Base-by-base conservation (phyloP, 1,284 basidiomycete species). In the Austroboletus novae-zelandiae region DNA sequence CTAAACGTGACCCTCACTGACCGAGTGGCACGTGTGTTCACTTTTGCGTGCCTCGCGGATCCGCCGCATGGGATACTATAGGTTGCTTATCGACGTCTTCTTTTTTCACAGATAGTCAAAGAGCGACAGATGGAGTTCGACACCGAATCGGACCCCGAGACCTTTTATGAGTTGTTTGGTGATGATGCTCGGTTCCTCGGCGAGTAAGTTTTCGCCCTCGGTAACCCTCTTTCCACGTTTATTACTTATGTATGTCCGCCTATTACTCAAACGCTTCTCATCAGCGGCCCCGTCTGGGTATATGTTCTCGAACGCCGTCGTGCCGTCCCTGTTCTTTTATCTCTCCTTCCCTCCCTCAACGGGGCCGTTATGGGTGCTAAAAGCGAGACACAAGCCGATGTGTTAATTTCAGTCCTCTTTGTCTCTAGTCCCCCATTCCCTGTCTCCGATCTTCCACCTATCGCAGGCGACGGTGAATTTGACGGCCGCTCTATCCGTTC, bases 61-160 rank as follows among this genome's bases (percentile, higher is more conserved):
- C 57, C 41, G 20, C 45, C 43, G 31, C 34, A 11, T n/a, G 42
- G 18, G 15, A 25, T 25, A n/a, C n/a, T n/a, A 14, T 40, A 36
- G 39, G 40, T 43, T 43, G 34, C 50, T 62, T 17, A 60, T 50
- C 18, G 17, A 47, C 8, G 4, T 15, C 15, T 3, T 48, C 34
- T 37, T 5, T 53, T 52, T 35, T 17, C 37, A 11, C 59, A 89
- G 86, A 89, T 90, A 60, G 81, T 88, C 48, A 90, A 90, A 66
- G 87, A 90, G 68, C 72, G 87, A 20, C 88, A 88, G 64, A 89
- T 90, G 84, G 87, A 89, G 57, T 89, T 90, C 59, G 87, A 89
- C 61, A 76, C 79, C 17, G 88, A 90, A 61, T 80, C 83, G 9
- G 86, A 90, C 57, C 86, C 85, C 23, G 87, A 90, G 27, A 81